Conservation (phyloP, 306 rosid genomes). For the Quercus gilva region DNA sequence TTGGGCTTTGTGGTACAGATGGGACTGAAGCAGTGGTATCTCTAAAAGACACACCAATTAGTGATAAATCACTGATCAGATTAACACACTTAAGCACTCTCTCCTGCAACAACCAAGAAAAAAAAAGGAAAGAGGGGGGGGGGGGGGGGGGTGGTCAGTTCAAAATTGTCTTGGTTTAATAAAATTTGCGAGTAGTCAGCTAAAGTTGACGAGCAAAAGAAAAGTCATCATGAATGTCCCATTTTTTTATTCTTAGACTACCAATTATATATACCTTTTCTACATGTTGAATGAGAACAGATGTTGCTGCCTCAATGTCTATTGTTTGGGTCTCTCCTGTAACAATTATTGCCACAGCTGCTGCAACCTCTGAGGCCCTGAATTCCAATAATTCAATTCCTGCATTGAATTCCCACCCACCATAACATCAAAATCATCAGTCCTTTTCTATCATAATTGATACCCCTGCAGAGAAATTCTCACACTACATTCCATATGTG, state of each 20-base stretch:
- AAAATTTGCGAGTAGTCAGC: constrained; percentile 22
- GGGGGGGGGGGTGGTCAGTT: background rate
- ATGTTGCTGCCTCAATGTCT: constrained; percentile 50
- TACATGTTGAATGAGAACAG: constrained; percentile 56
- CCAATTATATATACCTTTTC: constrained; percentile 53
- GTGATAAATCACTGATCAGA: constrained; percentile 41
- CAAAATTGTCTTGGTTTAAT: background rate
- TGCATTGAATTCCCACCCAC: constrained; percentile 65
- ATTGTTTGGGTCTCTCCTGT: constrained; percentile 54
- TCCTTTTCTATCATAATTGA: constrained; percentile 6
- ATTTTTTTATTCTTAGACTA: constrained; percentile 33
- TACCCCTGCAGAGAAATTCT: constrained; percentile 12
- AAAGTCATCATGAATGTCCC: constrained; percentile 18
- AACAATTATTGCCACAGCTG: constrained; percentile 75
- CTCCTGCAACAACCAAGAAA: constrained; percentile 52
- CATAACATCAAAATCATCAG: constrained; percentile 25
- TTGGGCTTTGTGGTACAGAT: constrained; percentile 73
- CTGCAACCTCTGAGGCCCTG: constrained; percentile 91
- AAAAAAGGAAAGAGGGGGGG: too few relatives aligned
- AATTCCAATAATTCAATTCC: constrained; percentile 93
- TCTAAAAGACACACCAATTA: constrained; percentile 26
- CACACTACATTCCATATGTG: constrained; percentile 5
- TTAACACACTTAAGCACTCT: constrained; percentile 60
- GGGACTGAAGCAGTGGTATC: constrained; percentile 35
- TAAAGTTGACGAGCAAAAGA: constrained; percentile 17